These are phyloP conservation scores for Aspergillus cavernicola DNA, from an alignment of 495 filamentous ascomycete genomes.

Conservation along the genomic window DNA sequence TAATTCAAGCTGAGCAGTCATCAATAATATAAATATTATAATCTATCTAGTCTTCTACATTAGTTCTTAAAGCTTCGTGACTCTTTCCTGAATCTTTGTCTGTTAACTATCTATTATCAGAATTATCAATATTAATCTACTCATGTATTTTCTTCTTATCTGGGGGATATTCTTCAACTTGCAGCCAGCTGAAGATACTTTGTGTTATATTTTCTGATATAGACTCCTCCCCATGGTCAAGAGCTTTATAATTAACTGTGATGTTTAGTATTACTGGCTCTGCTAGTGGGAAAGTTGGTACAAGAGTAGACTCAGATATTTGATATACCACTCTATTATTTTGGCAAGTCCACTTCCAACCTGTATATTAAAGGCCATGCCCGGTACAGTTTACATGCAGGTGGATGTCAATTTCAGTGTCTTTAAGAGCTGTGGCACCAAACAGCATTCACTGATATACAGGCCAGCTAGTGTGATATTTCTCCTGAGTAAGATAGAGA, in stretches of 20 bases:
- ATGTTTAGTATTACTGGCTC: constrained; percentile 1
- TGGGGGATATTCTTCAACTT: constrained; percentile 1
- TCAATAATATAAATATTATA: background rate
- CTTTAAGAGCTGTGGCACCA: background rate
- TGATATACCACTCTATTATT: background rate
- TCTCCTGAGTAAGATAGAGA: constrained; percentile 4
- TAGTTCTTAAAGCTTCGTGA: background rate
- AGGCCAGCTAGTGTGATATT: background rate
- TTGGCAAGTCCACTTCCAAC: constrained; percentile 5
- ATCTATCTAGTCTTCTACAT: background rate
- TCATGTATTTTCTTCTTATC: constrained; percentile 1
- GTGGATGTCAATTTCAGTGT: constrained; percentile 3
- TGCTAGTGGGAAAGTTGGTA: background rate
- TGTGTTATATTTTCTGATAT: background rate
- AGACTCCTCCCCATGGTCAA: background rate
- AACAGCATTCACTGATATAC: background rate
- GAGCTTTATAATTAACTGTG: background rate
- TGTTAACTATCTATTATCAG: background rate
- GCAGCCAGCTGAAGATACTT: constrained; percentile 7
- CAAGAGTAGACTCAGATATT: background rate
- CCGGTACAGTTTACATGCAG: constrained; percentile 2
- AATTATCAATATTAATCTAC: constrained; percentile 1
- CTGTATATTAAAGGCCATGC: constrained; percentile 2
- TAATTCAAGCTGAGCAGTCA: too few species aligned
- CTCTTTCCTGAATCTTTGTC: constrained; percentile 1